phyloP scores from a whole-genome alignment of 2,329 filamentous ascomycete genomes.

The Colletotrichum trifolii region DNA sequence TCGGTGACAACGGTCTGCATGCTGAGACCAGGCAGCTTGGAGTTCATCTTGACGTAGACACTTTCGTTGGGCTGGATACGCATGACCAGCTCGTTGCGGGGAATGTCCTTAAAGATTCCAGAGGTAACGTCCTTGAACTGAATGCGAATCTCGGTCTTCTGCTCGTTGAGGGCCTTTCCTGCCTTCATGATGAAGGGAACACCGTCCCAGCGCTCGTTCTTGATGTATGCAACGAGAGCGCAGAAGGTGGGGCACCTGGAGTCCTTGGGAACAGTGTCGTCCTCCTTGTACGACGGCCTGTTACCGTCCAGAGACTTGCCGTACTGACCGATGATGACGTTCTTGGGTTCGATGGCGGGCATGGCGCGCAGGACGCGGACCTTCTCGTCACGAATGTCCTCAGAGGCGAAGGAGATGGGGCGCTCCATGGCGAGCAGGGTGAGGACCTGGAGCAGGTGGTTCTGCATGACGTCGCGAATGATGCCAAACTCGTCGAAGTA shows the following conservation, averaged over 20 bases:
- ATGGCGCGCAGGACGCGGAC: slow-evolving; percentile 95
- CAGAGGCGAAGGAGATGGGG: slow-evolving; percentile 96
- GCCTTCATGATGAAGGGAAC: slow-evolving; percentile 99
- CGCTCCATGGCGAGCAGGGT: slow-evolving; percentile 98
- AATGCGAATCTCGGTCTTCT: slow-evolving; percentile 99
- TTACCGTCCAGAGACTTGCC: slow-evolving; percentile 94
- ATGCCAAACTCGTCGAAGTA: slow-evolving; percentile 99
- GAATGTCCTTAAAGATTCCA: slow-evolving; percentile 99
- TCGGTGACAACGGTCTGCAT: slow-evolving; percentile 99
- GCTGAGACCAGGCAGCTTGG: slow-evolving; percentile 95
- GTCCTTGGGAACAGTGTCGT: slow-evolving; percentile 97
- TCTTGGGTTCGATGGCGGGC: slow-evolving; percentile 96
- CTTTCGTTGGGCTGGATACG: slow-evolving; percentile 99
- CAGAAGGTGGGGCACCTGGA: slow-evolving; percentile 98
- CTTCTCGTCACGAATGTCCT: slow-evolving; percentile 99
- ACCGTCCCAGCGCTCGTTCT: slow-evolving; percentile 99
- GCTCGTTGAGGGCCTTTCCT: slow-evolving; percentile 97
- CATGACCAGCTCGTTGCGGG: slow-evolving; percentile 98
- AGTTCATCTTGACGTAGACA: slow-evolving; percentile 99
- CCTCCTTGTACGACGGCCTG: slow-evolving; percentile 98
- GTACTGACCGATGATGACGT: slow-evolving; percentile 99
- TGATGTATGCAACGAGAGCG: slow-evolving; percentile 96
- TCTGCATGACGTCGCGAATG: slow-evolving; percentile 99
- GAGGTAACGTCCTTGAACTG: slow-evolving; percentile 99
- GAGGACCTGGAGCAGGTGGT: slow-evolving; percentile 95